Percentiles rank a stretch among this genome's conserved stretches.
phyloP scores from a whole-genome alignment of 306 rosid species.

The Cucumis cinereus region DNA sequence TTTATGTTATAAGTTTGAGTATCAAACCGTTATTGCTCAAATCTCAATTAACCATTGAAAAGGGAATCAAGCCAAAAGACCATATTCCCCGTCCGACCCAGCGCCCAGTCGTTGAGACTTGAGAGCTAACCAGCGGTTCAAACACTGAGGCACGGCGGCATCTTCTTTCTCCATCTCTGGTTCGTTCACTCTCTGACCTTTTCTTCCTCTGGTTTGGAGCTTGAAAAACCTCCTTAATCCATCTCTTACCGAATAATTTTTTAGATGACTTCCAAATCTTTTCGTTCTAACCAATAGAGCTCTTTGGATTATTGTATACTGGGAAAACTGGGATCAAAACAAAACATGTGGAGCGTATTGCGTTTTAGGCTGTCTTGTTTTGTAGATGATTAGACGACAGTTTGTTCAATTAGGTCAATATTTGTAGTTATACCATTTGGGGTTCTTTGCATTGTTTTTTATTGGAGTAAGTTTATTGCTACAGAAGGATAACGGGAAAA shows the following conservation, averaged over 20 bases:
- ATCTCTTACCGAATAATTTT: not conserved
- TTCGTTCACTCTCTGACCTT: not conserved
- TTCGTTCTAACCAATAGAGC: not conserved
- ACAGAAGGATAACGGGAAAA: not conserved
- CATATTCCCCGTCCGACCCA: not conserved
- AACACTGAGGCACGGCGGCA: not conserved
- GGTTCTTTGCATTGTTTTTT: not conserved
- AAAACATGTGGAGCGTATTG: not conserved
- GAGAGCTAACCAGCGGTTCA: not conserved
- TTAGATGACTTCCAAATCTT: not conserved
- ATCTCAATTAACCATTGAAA: too few species aligned
- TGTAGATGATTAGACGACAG: not conserved
- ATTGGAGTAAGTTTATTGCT: not conserved
- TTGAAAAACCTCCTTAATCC: not conserved
- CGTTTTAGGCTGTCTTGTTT: not conserved
- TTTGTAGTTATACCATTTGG: not conserved
- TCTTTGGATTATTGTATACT: not conserved
- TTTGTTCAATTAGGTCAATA: not conserved
- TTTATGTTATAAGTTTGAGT: too few species aligned
- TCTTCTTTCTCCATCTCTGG: not conserved
- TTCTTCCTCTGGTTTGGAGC: not conserved
- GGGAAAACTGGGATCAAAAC: not conserved
- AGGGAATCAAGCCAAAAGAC: not conserved
- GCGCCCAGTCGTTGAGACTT: not conserved
- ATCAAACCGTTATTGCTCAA: too few species aligned